A percentile compares a stretch with the other conserved stretches of the same genome.
phyloP scores from a whole-genome alignment of 805 yeast genomes.

The Starmerella geochares region DNA sequence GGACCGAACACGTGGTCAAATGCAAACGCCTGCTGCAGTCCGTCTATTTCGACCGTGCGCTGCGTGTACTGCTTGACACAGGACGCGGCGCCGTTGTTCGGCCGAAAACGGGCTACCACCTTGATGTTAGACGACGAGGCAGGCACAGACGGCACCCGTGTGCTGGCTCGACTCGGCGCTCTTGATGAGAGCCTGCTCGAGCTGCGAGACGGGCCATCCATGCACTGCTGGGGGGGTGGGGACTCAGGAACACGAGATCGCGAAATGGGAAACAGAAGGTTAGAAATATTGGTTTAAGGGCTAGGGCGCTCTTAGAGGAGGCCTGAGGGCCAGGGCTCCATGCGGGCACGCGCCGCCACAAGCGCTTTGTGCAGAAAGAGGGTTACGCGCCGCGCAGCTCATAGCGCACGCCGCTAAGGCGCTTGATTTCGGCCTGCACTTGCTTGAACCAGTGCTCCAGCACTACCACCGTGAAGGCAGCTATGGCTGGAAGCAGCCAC shows the following conservation, averaged over 20 bases:
- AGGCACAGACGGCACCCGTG: background rate
- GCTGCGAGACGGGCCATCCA: slow-evolving; percentile 9
- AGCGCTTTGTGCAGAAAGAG: background rate
- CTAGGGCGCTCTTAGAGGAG: background rate
- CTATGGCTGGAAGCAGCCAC: slow-evolving; percentile 29
- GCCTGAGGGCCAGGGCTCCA: background rate
- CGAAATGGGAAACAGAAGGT: background rate
- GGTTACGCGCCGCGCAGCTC: slow-evolving; percentile 26
- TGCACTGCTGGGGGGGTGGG: background rate
- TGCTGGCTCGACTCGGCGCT: background rate
- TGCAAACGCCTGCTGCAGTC: slow-evolving; percentile 35
- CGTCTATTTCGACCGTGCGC: slow-evolving; percentile 10
- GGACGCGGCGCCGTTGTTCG: slow-evolving; percentile 31
- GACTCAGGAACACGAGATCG: background rate
- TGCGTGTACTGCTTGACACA: slow-evolving; percentile 9
- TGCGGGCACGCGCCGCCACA: background rate
- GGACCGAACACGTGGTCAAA: slow-evolving; percentile 58
- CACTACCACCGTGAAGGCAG: slow-evolving; percentile 23
- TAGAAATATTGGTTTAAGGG: background rate
- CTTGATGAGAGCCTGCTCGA: slow-evolving; percentile 15
- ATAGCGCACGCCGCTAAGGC: slow-evolving; percentile 21
- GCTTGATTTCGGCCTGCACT: slow-evolving; percentile 20
- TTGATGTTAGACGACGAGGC: slow-evolving; percentile 32
- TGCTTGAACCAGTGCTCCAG: slow-evolving; percentile 28
- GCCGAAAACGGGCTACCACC: slow-evolving; percentile 67